Conservation (phyloP, 2,329 filamentous ascomycete species). For the Colletotrichum sublineola region DNA sequence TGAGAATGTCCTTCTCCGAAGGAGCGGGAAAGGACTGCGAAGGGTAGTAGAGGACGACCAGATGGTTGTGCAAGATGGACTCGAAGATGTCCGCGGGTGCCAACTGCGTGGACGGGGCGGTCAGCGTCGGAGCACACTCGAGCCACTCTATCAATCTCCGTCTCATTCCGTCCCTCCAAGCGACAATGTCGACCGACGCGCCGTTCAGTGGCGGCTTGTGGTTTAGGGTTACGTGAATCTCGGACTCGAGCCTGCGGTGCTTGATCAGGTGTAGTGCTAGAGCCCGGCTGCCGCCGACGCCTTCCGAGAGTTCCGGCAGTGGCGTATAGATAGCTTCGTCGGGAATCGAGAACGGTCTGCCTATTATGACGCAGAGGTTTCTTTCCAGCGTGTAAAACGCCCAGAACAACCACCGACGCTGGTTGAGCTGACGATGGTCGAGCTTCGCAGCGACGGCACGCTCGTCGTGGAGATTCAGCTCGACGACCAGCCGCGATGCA, state of each 20-base stretch:
- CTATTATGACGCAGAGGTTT: slow-evolving; percentile 41
- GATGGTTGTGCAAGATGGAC: slow-evolving; percentile 39
- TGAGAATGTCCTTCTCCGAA: slow-evolving; percentile 34
- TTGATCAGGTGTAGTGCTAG: slow-evolving; percentile 45
- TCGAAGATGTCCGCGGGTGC: slow-evolving; percentile 45
- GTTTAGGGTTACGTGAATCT: slow-evolving; percentile 45
- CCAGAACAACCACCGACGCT: slow-evolving; percentile 41
- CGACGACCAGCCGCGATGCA: slow-evolving; percentile 34
- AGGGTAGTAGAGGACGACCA: slow-evolving; percentile 45
- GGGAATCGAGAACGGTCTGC: slow-evolving; percentile 39
- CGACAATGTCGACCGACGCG: slow-evolving; percentile 1
- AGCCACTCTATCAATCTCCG: slow-evolving; percentile 44
- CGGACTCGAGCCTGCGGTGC: slow-evolving; percentile 45
- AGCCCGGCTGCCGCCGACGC: background rate
- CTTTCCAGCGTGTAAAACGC: slow-evolving; percentile 40
- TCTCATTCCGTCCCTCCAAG: slow-evolving; percentile 45
- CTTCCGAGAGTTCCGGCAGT: slow-evolving; percentile 21
- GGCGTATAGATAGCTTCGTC: slow-evolving; percentile 41
- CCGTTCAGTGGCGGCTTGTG: slow-evolving; percentile 41
- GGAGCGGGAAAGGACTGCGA: slow-evolving; percentile 42
- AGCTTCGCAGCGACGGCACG: background rate
- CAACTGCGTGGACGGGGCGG: slow-evolving; percentile 41
- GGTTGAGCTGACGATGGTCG: background rate
- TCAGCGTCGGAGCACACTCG: slow-evolving; percentile 33
- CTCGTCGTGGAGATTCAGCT: slow-evolving; percentile 39